These are phyloP conservation scores for Tolypocladium inflatum DNA, from an alignment of 2,329 filamentous ascomycete species.

Conservation along the genomic window DNA sequence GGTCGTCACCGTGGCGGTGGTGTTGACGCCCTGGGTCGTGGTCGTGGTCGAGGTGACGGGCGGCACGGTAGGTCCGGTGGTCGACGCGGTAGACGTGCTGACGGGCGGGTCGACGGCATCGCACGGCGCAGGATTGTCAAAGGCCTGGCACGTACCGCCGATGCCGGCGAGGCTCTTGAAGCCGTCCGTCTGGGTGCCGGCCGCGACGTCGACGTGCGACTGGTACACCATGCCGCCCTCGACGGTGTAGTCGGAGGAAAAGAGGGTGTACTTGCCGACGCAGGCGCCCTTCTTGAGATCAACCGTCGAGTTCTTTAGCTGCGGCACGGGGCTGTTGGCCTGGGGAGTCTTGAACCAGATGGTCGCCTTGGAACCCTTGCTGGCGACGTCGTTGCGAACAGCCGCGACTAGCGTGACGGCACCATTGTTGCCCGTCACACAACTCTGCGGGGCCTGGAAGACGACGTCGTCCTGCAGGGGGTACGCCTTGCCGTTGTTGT, in stretches of 20 bases:
- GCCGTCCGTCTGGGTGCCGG: conserved; percentile 30
- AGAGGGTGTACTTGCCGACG: conserved; percentile 39
- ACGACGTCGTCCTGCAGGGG: conserved; percentile 45
- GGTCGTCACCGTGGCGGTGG: not conserved
- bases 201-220: conserved; percentile 35
- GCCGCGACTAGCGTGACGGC: conserved; percentile 35
- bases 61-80: conserved; percentile 6
- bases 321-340: conserved; percentile 31
- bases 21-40: not conserved
- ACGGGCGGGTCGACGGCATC: conserved; percentile 9
- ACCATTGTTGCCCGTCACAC: conserved; percentile 33
- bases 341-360: conserved; percentile 34
- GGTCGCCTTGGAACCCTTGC: conserved; percentile 28
- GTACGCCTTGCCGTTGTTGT: conserved; percentile 50
- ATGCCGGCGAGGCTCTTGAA: conserved; percentile 39
- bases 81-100: conserved; percentile 6
- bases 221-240: conserved; percentile 34
- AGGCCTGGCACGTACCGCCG: conserved; percentile 31
- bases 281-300: conserved; percentile 33
- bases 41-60: conserved; percentile 1
- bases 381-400: conserved; percentile 36
- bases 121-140: conserved; percentile 24
- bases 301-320: conserved; percentile 25
- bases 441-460: conserved; percentile 48
- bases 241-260: conserved; percentile 30